Conservation (phyloP, 2,329 filamentous ascomycete genomes). For the Alternaria burnsii region DNA sequence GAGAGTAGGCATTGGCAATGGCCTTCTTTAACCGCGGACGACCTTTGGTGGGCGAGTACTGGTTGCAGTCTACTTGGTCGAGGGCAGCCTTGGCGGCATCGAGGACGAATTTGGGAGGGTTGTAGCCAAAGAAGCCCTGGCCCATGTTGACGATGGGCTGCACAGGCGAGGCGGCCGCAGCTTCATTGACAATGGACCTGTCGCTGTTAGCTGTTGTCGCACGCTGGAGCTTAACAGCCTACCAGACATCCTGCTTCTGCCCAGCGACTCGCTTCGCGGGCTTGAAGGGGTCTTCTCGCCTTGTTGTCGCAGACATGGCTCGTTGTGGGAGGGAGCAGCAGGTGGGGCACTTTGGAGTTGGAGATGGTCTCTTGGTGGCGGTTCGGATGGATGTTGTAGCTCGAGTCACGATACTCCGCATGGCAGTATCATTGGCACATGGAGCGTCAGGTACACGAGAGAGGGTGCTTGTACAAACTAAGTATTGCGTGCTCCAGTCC, state of each 20-base stretch:
- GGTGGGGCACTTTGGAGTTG: slow-evolving; percentile 17
- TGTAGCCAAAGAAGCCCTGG: slow-evolving; percentile 88
- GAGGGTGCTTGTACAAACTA: not conserved
- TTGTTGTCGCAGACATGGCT: slow-evolving; percentile 48
- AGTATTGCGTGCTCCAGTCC: slow-evolving; percentile 41
- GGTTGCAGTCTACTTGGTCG: slow-evolving; percentile 94
- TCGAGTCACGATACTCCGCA: slow-evolving; percentile 23
- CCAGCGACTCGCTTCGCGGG: slow-evolving; percentile 64
- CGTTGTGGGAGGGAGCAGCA: slow-evolving; percentile 34
- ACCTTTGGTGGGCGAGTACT: slow-evolving; percentile 96
- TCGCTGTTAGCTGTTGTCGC: not conserved
- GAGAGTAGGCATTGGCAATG: slow-evolving; percentile 89
- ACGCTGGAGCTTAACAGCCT: slow-evolving; percentile 12
- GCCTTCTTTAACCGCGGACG: slow-evolving; percentile 91
- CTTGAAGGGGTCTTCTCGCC: slow-evolving; percentile 57
- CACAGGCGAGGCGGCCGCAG: slow-evolving; percentile 68
- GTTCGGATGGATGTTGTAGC: slow-evolving; percentile 12
- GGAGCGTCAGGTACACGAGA: not conserved
- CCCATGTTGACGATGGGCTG: slow-evolving; percentile 76
- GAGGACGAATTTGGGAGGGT: slow-evolving; percentile 88
- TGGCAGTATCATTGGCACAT: slow-evolving; percentile 9
- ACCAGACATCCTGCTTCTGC: slow-evolving; percentile 68
- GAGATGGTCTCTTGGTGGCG: slow-evolving; percentile 1
- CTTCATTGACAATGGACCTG: slow-evolving; percentile 74
- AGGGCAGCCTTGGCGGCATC: slow-evolving; percentile 90